A percentile compares a stretch with the other conserved stretches of the same genome.
Conservation (phyloP, 805 yeast species). For the Yarrowia sp. region DNA sequence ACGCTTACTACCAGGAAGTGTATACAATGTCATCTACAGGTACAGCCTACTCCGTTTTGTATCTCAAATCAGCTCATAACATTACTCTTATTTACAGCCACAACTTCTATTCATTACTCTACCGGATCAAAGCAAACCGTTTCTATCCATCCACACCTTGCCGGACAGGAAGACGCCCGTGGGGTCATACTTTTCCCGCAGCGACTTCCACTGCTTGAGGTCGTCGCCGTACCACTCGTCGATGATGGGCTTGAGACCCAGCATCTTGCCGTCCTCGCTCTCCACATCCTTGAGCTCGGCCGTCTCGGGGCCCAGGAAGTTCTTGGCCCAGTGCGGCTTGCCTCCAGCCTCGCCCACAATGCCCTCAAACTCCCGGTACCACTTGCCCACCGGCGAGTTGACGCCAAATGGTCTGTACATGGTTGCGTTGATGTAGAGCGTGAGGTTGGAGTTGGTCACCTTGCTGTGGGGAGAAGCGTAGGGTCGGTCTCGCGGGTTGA, state of each 20-base stretch:
- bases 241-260: constrained; percentile 70
- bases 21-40: no score
- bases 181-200: constrained; percentile 74
- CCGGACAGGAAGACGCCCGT: constrained; percentile 76
- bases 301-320: constrained; percentile 64
- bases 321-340: constrained; percentile 98
- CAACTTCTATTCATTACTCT: constrained; percentile 10
- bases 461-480: constrained; percentile 47
- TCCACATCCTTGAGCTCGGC: constrained; percentile 41
- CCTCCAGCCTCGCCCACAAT: constrained; percentile 78
- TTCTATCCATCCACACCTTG: constrained; percentile 74
- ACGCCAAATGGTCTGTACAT: constrained; percentile 91
- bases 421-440: constrained; percentile 87
- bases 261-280: constrained; percentile 64
- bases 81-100: no score
- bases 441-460: constrained; percentile 70
- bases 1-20: no score
- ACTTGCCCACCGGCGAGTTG: constrained; percentile 63
- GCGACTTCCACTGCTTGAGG: constrained; percentile 55
- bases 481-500: constrained; percentile 60
- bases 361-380: constrained; percentile 83
- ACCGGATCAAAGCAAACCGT: constrained; percentile 52
- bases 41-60: no score
- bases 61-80: no score
- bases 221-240: constrained; percentile 78